Evolutionary conservation across 2,329 filamentous ascomycete species (phyloP), one percentile per base, ranked within the genome.

Genomic region (Tolypocladium tundrense): DNA sequence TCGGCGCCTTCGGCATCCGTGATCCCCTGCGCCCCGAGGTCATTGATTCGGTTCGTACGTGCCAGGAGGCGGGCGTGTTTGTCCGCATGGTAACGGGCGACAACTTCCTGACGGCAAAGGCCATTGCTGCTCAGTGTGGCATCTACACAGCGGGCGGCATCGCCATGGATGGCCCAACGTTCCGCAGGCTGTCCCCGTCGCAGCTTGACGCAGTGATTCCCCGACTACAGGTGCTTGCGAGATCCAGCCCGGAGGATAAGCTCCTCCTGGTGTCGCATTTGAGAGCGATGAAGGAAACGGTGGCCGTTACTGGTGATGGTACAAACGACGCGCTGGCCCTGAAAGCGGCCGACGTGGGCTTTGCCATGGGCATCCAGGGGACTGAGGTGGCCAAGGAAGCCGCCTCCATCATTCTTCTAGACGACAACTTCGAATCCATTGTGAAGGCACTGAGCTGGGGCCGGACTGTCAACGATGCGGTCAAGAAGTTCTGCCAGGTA

Each of bases 161-260:
- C 48, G 83, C 84, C 61, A 85, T 87, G 72, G 72, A 76, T 19
- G 74, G 73, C 0, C 63, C 59, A 67, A 84, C 67, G 74, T 88
- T 88, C 76, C 60, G 85, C 73, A 71, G 82, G 78, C 71, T 76
- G 3, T 67, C 65, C 1, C 84, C 85, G 42, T 53, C 80, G 68
- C 65, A 78, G 19, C 66, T 72, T 68, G 69, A 81, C 55, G 73
- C 75, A 1, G 72, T 83, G 27, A 82, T 87, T 45, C 83, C 82
- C 7, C 80, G 84, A 52, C 77, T 89, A 1, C 85, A 86, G 63
- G 85, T 89, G 21, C 77, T 89, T 51, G 86, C 86, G 35, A 79
- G 86, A 54, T 88, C 86, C 0, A 87, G 84, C 50, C 86, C 86
- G 0, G 84, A 88, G 61, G 86, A 89, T 63, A 89, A 89, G 71